Evolutionary conservation across 495 filamentous ascomycete species (phyloP).

Genomic region (Aspergillus indologenus): DNA sequence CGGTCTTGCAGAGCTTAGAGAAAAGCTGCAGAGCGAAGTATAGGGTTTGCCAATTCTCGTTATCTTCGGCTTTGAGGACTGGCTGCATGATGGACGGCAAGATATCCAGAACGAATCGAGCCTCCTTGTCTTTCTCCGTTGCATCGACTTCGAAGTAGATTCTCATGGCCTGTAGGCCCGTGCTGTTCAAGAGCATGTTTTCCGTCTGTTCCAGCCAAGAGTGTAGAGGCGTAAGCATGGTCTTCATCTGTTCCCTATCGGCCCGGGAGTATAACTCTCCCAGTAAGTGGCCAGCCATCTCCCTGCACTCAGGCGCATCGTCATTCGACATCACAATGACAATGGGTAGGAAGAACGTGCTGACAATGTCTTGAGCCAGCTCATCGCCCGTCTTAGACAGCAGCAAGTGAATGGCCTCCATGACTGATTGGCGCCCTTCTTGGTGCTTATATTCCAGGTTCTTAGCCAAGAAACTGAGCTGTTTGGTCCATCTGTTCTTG

Average conservation of each 20-base stretch:
- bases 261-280: constrained; percentile 77
- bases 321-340: constrained; percentile 85
- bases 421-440: constrained; percentile 82
- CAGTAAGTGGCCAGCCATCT: constrained; percentile 75
- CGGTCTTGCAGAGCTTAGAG: constrained; percentile 62
- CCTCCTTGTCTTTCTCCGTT: constrained; percentile 60
- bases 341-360: constrained; percentile 79
- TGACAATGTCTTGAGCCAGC: constrained; percentile 74
- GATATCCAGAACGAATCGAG: constrained; percentile 40
- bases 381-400: constrained; percentile 77
- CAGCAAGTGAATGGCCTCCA: constrained; percentile 83
- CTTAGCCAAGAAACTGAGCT: constrained; percentile 80
- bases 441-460: constrained; percentile 89
- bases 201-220: constrained; percentile 74
- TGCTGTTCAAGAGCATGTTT: constrained; percentile 64
- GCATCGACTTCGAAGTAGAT: constrained; percentile 75
- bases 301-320: constrained; percentile 77
- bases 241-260: constrained; percentile 65
- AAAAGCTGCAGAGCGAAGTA: constrained; percentile 69
- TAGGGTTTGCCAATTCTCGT: constrained; percentile 73
- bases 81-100: constrained; percentile 51
- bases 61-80: constrained; percentile 43
- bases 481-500: constrained; percentile 80
- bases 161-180: constrained; percentile 74
- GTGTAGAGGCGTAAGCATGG: constrained; percentile 64